A percentile compares a stretch with the other conserved stretches of the same genome.
Evolutionary conservation across 306 rosid genomes (phyloP).

Genomic region (Rosa persica): DNA sequence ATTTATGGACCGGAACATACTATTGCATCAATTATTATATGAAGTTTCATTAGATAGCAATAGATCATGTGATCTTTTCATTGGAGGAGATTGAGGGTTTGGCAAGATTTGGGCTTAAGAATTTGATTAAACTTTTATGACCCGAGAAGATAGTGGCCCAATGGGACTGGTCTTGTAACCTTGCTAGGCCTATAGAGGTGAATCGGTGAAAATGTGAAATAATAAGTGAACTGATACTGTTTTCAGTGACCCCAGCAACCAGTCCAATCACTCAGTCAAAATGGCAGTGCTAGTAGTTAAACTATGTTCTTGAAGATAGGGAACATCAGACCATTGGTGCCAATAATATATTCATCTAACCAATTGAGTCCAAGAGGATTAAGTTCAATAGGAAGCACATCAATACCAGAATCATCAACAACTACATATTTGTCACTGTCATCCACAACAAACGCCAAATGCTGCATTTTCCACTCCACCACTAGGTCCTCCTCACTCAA

Average conservation of each 20-base stretch:
- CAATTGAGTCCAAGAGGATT: conserved; percentile 11
- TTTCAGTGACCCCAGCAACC: not conserved
- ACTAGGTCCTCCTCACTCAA: not conserved
- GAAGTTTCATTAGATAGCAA: not conserved
- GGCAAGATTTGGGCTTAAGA: not conserved
- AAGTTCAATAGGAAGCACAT: not conserved
- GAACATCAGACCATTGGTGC: not conserved
- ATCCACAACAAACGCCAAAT: conserved; percentile 1
- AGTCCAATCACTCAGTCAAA: not conserved
- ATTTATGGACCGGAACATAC: not conserved
- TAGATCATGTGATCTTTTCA: not conserved
- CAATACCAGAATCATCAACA: conserved; percentile 1
- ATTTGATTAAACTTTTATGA: not conserved
- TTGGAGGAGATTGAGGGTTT: not conserved
- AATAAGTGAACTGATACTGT: not conserved
- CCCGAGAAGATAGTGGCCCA: not conserved
- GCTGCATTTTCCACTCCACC: not conserved
- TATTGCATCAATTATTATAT: not conserved
- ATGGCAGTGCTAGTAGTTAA: not conserved
- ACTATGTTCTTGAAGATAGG: not conserved
- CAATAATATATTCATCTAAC: not conserved
- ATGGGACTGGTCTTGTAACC: not conserved
- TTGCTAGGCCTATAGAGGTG: not conserved
- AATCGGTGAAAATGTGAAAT: not conserved
- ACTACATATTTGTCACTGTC: conserved; percentile 11